Percentiles rank a stretch among this genome's conserved stretches.
These are phyloP conservation scores for Pseudophaeomoniella oleicola DNA, from an alignment of 2,329 filamentous ascomycete genomes.

Conservation along the genomic window DNA sequence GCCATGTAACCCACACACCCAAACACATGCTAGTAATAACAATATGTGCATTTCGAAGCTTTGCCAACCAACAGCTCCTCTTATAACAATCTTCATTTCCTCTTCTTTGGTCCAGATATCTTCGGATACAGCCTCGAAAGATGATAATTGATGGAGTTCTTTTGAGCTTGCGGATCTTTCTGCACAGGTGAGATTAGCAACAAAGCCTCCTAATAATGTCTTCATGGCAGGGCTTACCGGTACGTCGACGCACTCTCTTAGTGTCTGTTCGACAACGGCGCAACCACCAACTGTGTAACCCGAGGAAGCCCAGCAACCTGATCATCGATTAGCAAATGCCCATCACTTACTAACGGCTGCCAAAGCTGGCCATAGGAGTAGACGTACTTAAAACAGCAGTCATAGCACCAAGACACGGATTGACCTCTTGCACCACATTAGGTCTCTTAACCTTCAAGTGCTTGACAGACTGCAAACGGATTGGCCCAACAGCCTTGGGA, in stretches of 20 bases:
- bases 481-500: slow-evolving; percentile 28
- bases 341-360: no score
- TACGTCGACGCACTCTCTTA: slow-evolving; percentile 65
- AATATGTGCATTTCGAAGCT: no score
- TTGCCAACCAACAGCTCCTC: no score
- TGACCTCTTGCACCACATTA: slow-evolving; percentile 43
- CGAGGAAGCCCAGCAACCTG: slow-evolving; percentile 33
- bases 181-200: slow-evolving; percentile 19
- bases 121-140: slow-evolving; percentile 61
- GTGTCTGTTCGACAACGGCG: slow-evolving; percentile 42
- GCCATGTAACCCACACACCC: no score
- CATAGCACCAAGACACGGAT: slow-evolving; percentile 54
- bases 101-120: slow-evolving; percentile 57
- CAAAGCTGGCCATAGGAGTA: not conserved
- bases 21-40: no score
- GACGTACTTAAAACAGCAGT: slow-evolving; percentile 48
- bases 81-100: slow-evolving; percentile 30
- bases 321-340: no score
- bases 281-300: slow-evolving; percentile 40
- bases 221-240: slow-evolving; percentile 38
- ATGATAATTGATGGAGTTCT: slow-evolving; percentile 85
- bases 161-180: slow-evolving; percentile 43
- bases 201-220: no score
- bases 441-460: slow-evolving; percentile 50
- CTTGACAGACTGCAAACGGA: slow-evolving; percentile 30